Conservation (phyloP, 305 asterid species). For the Galium porrigens region DNA sequence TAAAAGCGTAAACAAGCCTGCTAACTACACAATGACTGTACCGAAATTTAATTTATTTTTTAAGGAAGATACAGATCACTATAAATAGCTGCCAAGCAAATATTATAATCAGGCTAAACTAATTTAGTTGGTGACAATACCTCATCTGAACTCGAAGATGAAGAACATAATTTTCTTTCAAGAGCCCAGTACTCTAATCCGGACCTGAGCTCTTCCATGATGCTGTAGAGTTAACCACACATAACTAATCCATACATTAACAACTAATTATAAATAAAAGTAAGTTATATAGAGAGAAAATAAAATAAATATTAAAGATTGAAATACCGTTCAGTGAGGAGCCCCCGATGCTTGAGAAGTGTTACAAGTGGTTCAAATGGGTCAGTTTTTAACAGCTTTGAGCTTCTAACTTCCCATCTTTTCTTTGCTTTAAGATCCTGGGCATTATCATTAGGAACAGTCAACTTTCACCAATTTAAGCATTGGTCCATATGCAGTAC, state of each 20-base stretch:
- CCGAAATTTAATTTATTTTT: neutral
- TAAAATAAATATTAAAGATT: slow-evolving; percentile 4
- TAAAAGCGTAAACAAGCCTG: neutral
- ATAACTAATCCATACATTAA: neutral
- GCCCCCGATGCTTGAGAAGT: slow-evolving; percentile 41
- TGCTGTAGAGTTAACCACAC: slow-evolving; percentile 28
- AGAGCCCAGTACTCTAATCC: slow-evolving; percentile 85
- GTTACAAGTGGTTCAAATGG: slow-evolving; percentile 55
- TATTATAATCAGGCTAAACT: neutral
- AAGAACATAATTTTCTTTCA: slow-evolving; percentile 82
- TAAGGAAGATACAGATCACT: neutral
- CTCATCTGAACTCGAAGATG: slow-evolving; percentile 40
- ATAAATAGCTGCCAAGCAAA: neutral
- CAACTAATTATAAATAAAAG: neutral
- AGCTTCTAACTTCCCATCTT: slow-evolving; percentile 20
- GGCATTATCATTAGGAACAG: slow-evolving; percentile 15
- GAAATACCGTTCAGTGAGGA: slow-evolving; percentile 59
- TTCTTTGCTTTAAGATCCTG: slow-evolving; percentile 30
- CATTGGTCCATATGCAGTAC: slow-evolving; percentile 6
- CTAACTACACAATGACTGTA: neutral
- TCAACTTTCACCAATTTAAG: slow-evolving; percentile 6
- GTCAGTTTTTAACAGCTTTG: slow-evolving; percentile 28
- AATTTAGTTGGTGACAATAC: slow-evolving; percentile 20
- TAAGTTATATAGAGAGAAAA: slow-evolving; percentile 11
- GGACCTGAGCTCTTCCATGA: slow-evolving; percentile 45